Percentiles rank a stretch among this genome's conserved stretches.
Evolutionary conservation across 2,329 filamentous ascomycete species (phyloP).

Genomic region (Venturia effusa): DNA sequence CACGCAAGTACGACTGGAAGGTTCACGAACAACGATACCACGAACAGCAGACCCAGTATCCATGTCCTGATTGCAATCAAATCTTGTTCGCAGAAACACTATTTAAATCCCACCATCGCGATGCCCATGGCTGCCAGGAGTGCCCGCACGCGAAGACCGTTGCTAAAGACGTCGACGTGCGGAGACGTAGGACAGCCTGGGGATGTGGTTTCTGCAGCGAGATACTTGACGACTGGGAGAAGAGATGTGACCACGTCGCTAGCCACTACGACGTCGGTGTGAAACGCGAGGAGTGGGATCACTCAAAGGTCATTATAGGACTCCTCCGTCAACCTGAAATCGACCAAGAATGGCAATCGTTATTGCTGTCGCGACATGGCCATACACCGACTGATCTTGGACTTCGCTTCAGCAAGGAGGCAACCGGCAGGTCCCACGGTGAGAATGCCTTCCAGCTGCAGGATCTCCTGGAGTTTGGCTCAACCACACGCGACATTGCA

Average conservation of each 20-base stretch:
- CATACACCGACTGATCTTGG: conserved; percentile 35
- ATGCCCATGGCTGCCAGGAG: conserved; percentile 52
- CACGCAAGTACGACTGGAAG: conserved; percentile 60
- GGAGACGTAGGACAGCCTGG: conserved; percentile 48
- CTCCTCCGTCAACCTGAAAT: conserved; percentile 55
- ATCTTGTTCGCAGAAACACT: conserved; percentile 59
- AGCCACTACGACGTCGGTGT: conserved; percentile 54
- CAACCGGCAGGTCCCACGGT: conserved; percentile 11
- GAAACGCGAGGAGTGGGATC: conserved; percentile 56
- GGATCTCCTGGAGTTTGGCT: conserved; percentile 12
- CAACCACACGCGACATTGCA: conserved; percentile 3
- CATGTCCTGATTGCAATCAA: conserved; percentile 57
- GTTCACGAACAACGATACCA: conserved; percentile 60
- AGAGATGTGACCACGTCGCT: conserved; percentile 57
- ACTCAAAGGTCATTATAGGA: conserved; percentile 57
- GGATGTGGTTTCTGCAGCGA: conserved; percentile 58
- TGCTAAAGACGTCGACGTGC: conserved; percentile 38
- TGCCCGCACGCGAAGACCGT: conserved; percentile 56
- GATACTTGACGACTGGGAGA: conserved; percentile 51
- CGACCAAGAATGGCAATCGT: conserved; percentile 49
- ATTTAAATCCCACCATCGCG: conserved; percentile 58
- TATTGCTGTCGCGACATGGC: conserved; percentile 43
- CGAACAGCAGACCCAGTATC: conserved; percentile 57
- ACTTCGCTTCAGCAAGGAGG: conserved; percentile 41
- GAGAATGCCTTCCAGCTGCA: conserved; percentile 11